Conservation (phyloP, 1,139 yeast genomes). For the Entelexis sorbosivorans region DNA sequence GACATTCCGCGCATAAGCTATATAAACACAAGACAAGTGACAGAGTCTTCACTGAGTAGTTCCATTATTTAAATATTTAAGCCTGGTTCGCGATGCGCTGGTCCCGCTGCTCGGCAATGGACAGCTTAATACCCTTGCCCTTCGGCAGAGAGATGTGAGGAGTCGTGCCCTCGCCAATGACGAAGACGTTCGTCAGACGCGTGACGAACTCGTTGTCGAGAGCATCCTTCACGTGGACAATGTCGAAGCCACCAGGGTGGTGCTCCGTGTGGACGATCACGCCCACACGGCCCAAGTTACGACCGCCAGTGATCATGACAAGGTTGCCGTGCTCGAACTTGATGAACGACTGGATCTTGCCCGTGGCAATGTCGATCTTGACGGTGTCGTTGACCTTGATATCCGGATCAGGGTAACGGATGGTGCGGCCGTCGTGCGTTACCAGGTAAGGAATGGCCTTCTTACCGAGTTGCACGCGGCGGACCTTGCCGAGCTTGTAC, state of each 20-base stretch:
- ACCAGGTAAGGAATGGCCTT: conserved; percentile 96
- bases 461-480: conserved; percentile 96
- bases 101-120: conserved; percentile 99
- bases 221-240: conserved; percentile 96
- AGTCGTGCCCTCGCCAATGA: conserved; percentile 96
- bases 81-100: conserved; percentile 43
- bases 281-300: conserved; percentile 99
- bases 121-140: conserved; percentile 99
- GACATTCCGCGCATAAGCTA: neutral
- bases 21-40: neutral
- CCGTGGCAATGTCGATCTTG: conserved; percentile 89
- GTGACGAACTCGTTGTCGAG: conserved; percentile 97
- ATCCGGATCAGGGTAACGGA: conserved; percentile 98
- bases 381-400: conserved; percentile 96
- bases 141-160: conserved; percentile 97
- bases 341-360: conserved; percentile 84
- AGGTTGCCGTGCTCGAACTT: conserved; percentile 93
- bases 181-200: conserved; percentile 93
- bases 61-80: conserved; percentile 20
- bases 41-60: conserved; percentile 1
- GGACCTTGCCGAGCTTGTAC: conserved; percentile 95
- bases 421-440: conserved; percentile 98
- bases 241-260: conserved; percentile 99
- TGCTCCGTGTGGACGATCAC: conserved; percentile 95
- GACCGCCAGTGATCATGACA: conserved; percentile 98